Evolutionary conservation across 495 filamentous ascomycete species (phyloP).

Genomic region (Aspergillus hancockii): DNA sequence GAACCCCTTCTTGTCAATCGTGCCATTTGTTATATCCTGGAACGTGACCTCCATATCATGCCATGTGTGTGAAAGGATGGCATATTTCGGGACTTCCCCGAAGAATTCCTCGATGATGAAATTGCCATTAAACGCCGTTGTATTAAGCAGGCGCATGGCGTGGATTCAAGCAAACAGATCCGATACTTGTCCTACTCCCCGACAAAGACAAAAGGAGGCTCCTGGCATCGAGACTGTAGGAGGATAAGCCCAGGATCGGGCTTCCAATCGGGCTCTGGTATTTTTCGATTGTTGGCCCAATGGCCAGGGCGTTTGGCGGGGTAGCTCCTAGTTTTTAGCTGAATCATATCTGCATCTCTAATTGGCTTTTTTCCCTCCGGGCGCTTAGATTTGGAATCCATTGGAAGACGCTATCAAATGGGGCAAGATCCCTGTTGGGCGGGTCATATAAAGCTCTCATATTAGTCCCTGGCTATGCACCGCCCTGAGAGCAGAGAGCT

Average conservation of each 20-base stretch:
- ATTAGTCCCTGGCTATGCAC: too few species aligned
- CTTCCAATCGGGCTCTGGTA: neutral
- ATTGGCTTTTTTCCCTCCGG: neutral
- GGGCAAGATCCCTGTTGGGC: too few species aligned
- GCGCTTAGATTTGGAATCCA: neutral
- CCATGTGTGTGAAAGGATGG: slow-evolving; percentile 35
- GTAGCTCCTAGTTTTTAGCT: too few species aligned
- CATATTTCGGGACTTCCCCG: neutral
- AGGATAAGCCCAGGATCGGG: neutral
- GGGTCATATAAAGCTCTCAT: too few species aligned
- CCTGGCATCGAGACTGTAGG: too few species aligned
- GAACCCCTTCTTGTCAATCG: neutral
- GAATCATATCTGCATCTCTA: neutral
- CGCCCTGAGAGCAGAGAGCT: too few species aligned
- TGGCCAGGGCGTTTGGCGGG: neutral
- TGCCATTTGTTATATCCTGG: slow-evolving; percentile 19
- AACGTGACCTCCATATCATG: slow-evolving; percentile 32
- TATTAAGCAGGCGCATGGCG: slow-evolving; percentile 3
- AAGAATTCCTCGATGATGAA: slow-evolving; percentile 18
- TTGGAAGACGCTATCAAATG: too few species aligned
- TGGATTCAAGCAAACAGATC: neutral
- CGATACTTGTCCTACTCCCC: too few species aligned
- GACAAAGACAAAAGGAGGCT: too few species aligned
- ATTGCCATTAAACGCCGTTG: neutral
- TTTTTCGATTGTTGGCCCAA: neutral